Percentiles rank a stretch among this genome's conserved stretches.
These are phyloP conservation scores for Tagetes erecta DNA, from an alignment of 129 eudicot genomes.

Conservation along the genomic window DNA sequence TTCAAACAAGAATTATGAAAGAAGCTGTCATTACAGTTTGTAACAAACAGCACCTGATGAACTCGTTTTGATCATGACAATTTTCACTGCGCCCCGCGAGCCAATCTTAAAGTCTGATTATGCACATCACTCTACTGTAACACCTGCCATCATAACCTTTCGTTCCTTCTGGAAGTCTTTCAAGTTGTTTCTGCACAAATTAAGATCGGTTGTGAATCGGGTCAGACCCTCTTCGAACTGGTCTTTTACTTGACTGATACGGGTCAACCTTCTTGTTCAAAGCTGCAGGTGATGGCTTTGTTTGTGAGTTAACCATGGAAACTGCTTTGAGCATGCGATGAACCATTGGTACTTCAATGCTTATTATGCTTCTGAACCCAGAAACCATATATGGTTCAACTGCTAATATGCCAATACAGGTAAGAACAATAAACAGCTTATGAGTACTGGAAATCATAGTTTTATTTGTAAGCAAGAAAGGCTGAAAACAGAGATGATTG, in stretches of 20 bases:
- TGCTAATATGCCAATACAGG: conserved; percentile 53
- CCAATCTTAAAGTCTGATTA: conserved; percentile 38
- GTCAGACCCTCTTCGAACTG: conserved; percentile 79
- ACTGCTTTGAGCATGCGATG: conserved; percentile 42
- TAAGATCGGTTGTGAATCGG: conserved; percentile 91
- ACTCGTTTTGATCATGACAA: conserved; percentile 26
- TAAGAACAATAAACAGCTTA: conserved; percentile 46
- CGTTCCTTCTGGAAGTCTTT: conserved; percentile 21
- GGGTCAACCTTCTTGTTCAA: conserved; percentile 48
- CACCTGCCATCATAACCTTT: conserved; percentile 33
- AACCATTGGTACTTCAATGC: conserved; percentile 28
- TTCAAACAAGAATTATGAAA: conserved; percentile 36
- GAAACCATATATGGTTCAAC: conserved; percentile 48
- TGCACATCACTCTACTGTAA: conserved; percentile 41
- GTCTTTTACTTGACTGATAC: conserved; percentile 58
- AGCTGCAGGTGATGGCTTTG: conserved; percentile 40
- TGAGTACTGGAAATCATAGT: conserved; percentile 46
- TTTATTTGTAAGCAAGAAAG: conserved; percentile 28
- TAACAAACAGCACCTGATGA: conserved; percentile 14
- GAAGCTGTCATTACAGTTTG: conserved; percentile 12
- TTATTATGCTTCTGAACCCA: conserved; percentile 42
- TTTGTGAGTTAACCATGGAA: conserved; percentile 36
- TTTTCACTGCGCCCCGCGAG: conserved; percentile 28
- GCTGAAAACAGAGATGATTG: conserved; percentile 22
- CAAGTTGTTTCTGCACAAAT: conserved; percentile 29